Percentiles rank a stretch among this genome's conserved stretches.
These are phyloP conservation scores for Ustilago cynodontis DNA, from an alignment of 1,284 basidiomycete species.

Conservation along the genomic window DNA sequence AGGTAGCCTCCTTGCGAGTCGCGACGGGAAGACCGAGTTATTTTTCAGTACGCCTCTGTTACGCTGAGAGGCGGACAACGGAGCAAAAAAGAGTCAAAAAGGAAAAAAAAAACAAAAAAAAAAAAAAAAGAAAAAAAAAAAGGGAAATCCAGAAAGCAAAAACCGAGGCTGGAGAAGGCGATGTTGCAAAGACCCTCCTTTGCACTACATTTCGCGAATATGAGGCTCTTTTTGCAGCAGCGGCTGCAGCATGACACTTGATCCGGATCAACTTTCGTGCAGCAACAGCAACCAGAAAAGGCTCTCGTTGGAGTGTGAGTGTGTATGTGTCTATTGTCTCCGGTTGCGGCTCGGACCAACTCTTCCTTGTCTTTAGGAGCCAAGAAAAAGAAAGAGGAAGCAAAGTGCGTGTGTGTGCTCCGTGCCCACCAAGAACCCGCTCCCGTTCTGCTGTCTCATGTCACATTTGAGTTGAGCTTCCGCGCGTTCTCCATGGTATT, in stretches of 20 bases:
- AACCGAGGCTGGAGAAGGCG: conserved; percentile 1
- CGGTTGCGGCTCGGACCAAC: conserved; percentile 23
- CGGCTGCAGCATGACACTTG: background rate
- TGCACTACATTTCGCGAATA: too few species aligned
- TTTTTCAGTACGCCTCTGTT: background rate
- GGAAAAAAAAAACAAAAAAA: background rate
- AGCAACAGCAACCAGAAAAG: background rate
- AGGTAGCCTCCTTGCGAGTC: too few species aligned
- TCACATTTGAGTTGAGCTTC: background rate
- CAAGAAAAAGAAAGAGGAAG: background rate
- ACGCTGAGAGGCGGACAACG: background rate
- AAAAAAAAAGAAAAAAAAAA: background rate
- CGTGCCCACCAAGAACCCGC: background rate
- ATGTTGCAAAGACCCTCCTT: background rate
- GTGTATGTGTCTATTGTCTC: background rate
- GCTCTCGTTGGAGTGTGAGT: background rate
- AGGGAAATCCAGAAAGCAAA: too few species aligned
- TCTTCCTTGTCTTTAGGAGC: conserved; percentile 6
- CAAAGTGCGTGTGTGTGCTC: background rate
- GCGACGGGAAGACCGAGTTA: background rate
- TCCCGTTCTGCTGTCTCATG: background rate
- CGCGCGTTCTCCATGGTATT: background rate
- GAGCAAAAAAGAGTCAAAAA: background rate
- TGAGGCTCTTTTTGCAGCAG: background rate
- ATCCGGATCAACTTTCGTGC: background rate